Evolutionary conservation across 441 rosid genomes (phyloP).

Genomic region (Jatropha multifida): DNA sequence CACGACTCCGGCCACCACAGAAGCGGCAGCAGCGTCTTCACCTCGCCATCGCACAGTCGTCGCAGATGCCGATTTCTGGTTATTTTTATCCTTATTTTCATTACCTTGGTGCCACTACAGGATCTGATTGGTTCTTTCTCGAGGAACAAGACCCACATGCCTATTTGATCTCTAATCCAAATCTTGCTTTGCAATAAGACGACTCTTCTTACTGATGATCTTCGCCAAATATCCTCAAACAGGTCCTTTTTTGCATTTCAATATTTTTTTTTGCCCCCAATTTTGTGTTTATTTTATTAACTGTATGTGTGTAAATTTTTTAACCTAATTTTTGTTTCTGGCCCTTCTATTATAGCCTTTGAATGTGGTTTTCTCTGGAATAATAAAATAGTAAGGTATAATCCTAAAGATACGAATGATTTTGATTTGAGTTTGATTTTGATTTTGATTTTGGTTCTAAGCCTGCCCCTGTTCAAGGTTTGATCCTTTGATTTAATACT

Average conservation of each 20-base stretch:
- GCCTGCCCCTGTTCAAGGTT: constrained; percentile 57
- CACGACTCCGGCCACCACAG: too few species aligned
- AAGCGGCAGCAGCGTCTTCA: too few species aligned
- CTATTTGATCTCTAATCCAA: constrained; percentile 51
- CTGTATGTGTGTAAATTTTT: background rate
- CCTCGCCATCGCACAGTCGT: too few species aligned
- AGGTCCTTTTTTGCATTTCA: too few species aligned
- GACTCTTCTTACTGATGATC: constrained; percentile 56
- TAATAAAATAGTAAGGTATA: background rate
- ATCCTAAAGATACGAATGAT: background rate
- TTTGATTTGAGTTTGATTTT: background rate
- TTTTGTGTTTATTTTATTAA: background rate
- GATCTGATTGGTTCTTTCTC: constrained; percentile 68
- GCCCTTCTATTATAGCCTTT: background rate
- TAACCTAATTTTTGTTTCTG: background rate
- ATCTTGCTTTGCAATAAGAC: constrained; percentile 45
- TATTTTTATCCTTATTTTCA: constrained; percentile 64
- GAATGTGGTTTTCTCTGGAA: too few species aligned
- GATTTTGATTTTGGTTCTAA: too few species aligned
- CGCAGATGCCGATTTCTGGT: constrained; percentile 64
- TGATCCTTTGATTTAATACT: constrained; percentile 47
- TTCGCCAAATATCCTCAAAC: constrained; percentile 81
- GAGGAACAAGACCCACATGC: constrained; percentile 63
- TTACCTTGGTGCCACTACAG: constrained; percentile 53
- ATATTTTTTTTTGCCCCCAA: background rate